Conservation (phyloP, 331 rosid genomes). For the Rosa hybrid region DNA sequence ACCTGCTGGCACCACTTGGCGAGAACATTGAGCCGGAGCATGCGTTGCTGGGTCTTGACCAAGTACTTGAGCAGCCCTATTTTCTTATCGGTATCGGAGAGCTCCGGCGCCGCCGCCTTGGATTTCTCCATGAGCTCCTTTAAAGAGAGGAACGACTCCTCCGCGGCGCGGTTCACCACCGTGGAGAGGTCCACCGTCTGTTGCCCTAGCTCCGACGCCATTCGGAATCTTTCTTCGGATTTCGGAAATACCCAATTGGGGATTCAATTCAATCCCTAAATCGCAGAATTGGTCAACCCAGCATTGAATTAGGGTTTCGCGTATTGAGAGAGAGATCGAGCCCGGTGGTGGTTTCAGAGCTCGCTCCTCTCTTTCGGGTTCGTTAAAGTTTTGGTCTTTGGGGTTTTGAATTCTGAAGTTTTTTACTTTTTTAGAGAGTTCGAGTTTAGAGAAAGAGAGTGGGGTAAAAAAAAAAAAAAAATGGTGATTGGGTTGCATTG, state of each 20-base stretch:
- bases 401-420: not conserved
- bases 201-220: slow-evolving; percentile 88
- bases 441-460: not conserved
- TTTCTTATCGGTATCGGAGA: slow-evolving; percentile 84
- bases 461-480: not conserved
- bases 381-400: not conserved
- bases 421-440: not conserved
- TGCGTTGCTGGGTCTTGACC: slow-evolving; percentile 88
- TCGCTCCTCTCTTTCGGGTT: too few species aligned
- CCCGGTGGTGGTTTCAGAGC: too few species aligned
- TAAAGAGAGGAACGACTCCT: slow-evolving; percentile 68
- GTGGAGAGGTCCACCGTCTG: slow-evolving; percentile 91
- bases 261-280: too few species aligned
- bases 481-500: not conserved
- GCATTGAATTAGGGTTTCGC: too few species aligned
- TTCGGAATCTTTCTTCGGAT: not conserved
- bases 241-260: too few species aligned
- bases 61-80: slow-evolving; percentile 79
- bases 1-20: slow-evolving; percentile 99
- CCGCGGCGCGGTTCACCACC: slow-evolving; percentile 77
- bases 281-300: too few species aligned
- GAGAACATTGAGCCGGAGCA: slow-evolving; percentile 94
- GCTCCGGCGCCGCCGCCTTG: slow-evolving; percentile 56
- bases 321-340: not conserved
- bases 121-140: slow-evolving; percentile 81